Base-by-base conservation (phyloP, 1,284 basidiomycete genomes). In the Fomitopsis pinicola region DNA sequence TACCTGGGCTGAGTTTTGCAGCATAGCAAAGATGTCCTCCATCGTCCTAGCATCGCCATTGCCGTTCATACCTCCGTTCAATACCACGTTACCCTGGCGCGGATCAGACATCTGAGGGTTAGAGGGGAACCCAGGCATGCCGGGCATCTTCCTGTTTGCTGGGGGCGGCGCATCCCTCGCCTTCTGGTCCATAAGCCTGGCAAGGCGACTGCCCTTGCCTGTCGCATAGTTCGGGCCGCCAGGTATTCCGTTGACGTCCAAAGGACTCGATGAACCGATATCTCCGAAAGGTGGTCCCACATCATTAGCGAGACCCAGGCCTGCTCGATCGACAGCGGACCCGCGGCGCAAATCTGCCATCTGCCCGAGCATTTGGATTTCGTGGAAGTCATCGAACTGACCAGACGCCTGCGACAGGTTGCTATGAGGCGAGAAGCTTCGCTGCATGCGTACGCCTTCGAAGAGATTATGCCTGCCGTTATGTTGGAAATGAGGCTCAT, bases 181-280 rank as follows among this genome's bases (percentile, higher is more conserved):
- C 72, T 89, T 91, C n/a, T 80, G 80, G 66, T 92, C 91, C 64
- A 91, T 92, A 71, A 91, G 91, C 70, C 91, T 92, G 36, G 89
- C 90, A 71, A 92, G 89, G 33, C 90, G 85, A 70, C 90, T 92
- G 36, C 89, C 89, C 72, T 86, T 90, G 36, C 77, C 79, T 42
- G 78, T 73, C 17, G 81, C 78, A 69, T 82, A 77, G 45, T 68
- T 71, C 14, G 68, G 62, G 9, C 66, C 71, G 28, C 69, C 70
- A 10, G 63, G 62, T 46, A 65, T 59, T 54, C 65, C 69, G 45
- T 67, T 69, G 55, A 65, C 67, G 33, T 74, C 69, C 48, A 68
- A 58, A 19, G 61, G 54, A 28, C 59, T 66, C 15, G 58, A 46
- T 55, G 67, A 54, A 59, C 68, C 66, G 12, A 72, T 35, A 15